Percentiles rank a stretch among this genome's conserved stretches.
Evolutionary conservation across 1,139 yeast species (phyloP).

Genomic region (Zygoascus sp.): DNA sequence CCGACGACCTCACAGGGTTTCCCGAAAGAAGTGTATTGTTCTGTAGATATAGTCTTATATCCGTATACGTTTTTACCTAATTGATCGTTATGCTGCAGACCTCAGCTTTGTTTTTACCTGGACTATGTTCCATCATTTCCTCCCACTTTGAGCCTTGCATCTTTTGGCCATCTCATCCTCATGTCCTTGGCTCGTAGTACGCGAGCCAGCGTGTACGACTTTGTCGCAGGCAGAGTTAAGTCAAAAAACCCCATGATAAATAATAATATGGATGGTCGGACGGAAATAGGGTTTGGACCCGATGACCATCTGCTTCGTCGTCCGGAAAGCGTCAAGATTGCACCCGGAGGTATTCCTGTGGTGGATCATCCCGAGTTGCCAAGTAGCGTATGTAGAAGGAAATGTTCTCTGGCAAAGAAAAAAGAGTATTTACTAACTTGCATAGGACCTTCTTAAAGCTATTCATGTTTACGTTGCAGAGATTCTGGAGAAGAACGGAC

Average conservation of each 20-base stretch:
- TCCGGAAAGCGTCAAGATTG: background rate
- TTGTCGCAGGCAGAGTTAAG: slow-evolving; percentile 1
- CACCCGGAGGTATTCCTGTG: slow-evolving; percentile 10
- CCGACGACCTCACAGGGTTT: slow-evolving; percentile 30
- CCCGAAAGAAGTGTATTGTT: slow-evolving; percentile 45
- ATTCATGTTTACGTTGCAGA: slow-evolving; percentile 26
- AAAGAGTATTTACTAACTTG: background rate
- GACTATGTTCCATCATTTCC: too few species aligned
- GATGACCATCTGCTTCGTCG: slow-evolving; percentile 5
- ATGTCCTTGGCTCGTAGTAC: too few species aligned
- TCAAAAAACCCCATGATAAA: background rate
- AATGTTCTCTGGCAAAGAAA: background rate
- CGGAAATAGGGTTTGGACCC: background rate
- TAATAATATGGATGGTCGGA: slow-evolving; percentile 4
- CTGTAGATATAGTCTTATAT: slow-evolving; percentile 38
- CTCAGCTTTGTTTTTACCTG: slow-evolving; percentile 6
- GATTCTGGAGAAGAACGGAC: slow-evolving; percentile 17
- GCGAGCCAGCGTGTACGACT: slow-evolving; percentile 3
- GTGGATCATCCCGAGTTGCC: slow-evolving; percentile 9
- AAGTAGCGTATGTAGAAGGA: slow-evolving; percentile 11
- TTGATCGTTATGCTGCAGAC: slow-evolving; percentile 2
- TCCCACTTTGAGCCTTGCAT: too few species aligned
- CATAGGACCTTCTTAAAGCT: slow-evolving; percentile 25
- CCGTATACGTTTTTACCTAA: background rate
- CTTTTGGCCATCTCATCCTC: too few species aligned